phyloP scores from a whole-genome alignment of 2,329 filamentous ascomycete species.

The Neospermospora avenae region DNA sequence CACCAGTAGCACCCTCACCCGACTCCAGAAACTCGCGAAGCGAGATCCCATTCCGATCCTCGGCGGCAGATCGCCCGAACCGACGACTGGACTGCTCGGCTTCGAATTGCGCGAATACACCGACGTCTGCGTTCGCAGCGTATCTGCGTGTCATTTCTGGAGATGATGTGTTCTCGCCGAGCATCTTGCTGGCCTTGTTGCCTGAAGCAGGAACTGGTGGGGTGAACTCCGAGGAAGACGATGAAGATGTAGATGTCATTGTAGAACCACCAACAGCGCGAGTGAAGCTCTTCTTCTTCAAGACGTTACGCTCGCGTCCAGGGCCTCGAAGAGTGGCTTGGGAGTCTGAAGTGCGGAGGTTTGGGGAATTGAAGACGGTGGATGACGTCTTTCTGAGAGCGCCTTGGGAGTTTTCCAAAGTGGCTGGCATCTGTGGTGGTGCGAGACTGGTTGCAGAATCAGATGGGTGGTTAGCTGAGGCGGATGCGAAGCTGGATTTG shows the following conservation, averaged over 20 bases:
- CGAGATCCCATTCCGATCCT: too few species aligned
- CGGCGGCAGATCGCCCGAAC: too few species aligned
- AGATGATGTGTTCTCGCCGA: too few species aligned
- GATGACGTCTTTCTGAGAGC: neutral
- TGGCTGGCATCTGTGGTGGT: too few species aligned
- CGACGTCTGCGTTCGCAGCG: neutral
- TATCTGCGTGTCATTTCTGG: neutral
- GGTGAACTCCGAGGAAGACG: too few species aligned
- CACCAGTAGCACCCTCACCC: too few species aligned
- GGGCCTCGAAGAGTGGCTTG: neutral
- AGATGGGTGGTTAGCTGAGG: neutral
- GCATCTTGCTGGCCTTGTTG: too few species aligned
- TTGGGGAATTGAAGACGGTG: neutral
- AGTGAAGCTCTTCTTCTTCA: neutral
- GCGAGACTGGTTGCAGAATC: neutral
- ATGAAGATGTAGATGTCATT: neutral
- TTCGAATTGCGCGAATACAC: neutral
- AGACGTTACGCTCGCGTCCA: neutral
- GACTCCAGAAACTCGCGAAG: too few species aligned
- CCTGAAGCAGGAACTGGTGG: neutral
- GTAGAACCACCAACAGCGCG: neutral
- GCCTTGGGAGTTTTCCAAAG: neutral
- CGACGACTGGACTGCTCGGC: neutral
- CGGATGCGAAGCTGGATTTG: neutral
- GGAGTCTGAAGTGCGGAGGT: neutral